Conservation (phyloP, 1,139 yeast genomes). For the Arxiozyma bovina region DNA sequence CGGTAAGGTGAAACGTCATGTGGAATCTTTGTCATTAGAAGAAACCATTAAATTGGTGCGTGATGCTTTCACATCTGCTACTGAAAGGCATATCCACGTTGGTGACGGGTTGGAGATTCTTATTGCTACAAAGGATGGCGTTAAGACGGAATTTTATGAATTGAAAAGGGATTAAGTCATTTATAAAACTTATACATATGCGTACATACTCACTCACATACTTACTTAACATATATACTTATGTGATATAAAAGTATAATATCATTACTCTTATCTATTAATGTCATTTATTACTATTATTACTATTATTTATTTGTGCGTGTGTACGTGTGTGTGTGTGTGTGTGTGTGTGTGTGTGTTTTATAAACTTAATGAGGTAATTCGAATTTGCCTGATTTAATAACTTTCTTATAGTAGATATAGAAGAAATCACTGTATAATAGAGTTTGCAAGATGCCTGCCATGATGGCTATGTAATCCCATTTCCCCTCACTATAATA, state of each 20-base stretch:
- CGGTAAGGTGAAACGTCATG: constrained; percentile 52
- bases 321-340: neutral
- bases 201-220: neutral
- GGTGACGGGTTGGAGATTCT: constrained; percentile 92
- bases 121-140: constrained; percentile 90
- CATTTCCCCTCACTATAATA: constrained; percentile 58
- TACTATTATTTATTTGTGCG: too few relatives aligned
- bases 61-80: constrained; percentile 92
- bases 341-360: neutral
- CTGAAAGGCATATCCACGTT: constrained; percentile 96
- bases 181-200: neutral
- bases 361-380: constrained; percentile 50
- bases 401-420: constrained; percentile 73
- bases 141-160: constrained; percentile 71
- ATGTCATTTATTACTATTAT: neutral
- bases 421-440: constrained; percentile 92
- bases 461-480: constrained; percentile 61
- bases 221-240: neutral
- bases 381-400: constrained; percentile 73
- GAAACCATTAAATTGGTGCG: constrained; percentile 80
- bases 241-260: neutral
- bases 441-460: constrained; percentile 80
- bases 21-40: constrained; percentile 62
- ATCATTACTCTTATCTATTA: neutral
- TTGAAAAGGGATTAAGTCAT: constrained; percentile 68